Conservation (phyloP, 208 protist species). For the Leishmania gerbilli region DNA sequence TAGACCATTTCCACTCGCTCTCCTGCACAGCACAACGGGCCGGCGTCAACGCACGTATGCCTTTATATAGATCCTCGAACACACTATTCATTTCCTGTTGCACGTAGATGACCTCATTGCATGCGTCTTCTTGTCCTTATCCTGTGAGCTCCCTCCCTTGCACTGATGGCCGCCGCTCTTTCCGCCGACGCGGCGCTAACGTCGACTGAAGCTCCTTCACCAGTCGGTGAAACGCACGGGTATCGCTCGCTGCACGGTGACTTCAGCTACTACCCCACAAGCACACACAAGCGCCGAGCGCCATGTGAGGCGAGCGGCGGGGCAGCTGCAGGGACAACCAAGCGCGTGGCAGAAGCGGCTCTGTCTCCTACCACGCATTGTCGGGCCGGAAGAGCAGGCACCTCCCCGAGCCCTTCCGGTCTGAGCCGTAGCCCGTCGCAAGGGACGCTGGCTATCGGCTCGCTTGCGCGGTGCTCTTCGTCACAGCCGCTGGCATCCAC, state of each 20-base stretch:
- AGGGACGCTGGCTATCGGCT: neutral
- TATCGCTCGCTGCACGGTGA: slow-evolving; percentile 40
- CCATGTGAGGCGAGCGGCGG: neutral
- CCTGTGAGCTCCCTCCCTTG: neutral
- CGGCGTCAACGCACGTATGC: neutral
- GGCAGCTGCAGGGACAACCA: neutral
- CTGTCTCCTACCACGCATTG: neutral
- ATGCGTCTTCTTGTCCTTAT: slow-evolving; percentile 2
- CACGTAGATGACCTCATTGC: neutral
- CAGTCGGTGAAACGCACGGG: neutral
- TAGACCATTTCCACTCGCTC: neutral
- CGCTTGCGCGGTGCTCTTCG: neutral
- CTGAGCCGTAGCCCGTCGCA: slow-evolving; percentile 24
- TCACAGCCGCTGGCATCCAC: slow-evolving; percentile 13
- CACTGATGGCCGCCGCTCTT: neutral
- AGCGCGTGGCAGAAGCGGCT: neutral
- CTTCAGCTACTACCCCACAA: slow-evolving; percentile 53
- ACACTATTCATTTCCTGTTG: neutral
- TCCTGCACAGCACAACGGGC: neutral
- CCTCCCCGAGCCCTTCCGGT: slow-evolving; percentile 19
- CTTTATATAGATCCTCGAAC: neutral
- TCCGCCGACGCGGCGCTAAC: slow-evolving; percentile 1
- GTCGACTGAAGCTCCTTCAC: neutral
- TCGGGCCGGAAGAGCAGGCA: neutral
- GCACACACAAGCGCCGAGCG: slow-evolving; percentile 34